phyloP scores from a whole-genome alignment of 768 basidiomycete genomes.

The Boletus insuetus region DNA sequence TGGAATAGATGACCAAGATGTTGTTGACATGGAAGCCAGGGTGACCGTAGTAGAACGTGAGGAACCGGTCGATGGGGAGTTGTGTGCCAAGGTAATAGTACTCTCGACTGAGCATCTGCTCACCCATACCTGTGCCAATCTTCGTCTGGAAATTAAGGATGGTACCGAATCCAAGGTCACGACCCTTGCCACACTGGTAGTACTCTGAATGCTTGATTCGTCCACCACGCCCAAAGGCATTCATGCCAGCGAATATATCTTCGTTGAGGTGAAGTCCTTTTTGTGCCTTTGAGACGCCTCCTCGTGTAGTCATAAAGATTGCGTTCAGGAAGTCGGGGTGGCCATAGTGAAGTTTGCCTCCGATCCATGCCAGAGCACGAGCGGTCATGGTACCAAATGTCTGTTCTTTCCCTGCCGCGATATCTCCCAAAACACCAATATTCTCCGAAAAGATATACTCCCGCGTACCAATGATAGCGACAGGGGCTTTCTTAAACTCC shows the following conservation, averaged over 20 bases:
- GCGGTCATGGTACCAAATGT: slow-evolving; percentile 99
- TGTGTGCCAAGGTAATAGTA: slow-evolving; percentile 99
- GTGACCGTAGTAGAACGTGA: slow-evolving; percentile 99
- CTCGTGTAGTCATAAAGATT: slow-evolving; percentile 97
- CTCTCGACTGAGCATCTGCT: slow-evolving; percentile 99
- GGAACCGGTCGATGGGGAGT: slow-evolving; percentile 95
- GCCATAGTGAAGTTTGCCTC: slow-evolving; percentile 97
- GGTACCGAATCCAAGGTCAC: slow-evolving; percentile 98
- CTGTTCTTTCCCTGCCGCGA: slow-evolving; percentile 99
- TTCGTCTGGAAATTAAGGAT: slow-evolving; percentile 99
- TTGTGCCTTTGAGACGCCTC: slow-evolving; percentile 98
- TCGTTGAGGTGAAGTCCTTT: slow-evolving; percentile 98
- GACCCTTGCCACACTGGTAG: slow-evolving; percentile 99
- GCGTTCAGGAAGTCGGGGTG: slow-evolving; percentile 99
- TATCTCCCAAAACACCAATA: slow-evolving; percentile 97
- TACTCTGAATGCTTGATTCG: slow-evolving; percentile 99
- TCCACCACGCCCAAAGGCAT: slow-evolving; percentile 95
- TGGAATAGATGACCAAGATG: slow-evolving; percentile 96
- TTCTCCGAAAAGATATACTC: slow-evolving; percentile 99
- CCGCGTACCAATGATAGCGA: slow-evolving; percentile 96
- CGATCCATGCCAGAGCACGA: slow-evolving; percentile 93
- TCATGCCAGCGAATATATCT: slow-evolving; percentile 99
- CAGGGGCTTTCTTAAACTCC: slow-evolving; percentile 85
- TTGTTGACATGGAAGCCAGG: slow-evolving; percentile 99
- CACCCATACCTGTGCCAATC: slow-evolving; percentile 99